Base-by-base conservation (phyloP, 495 filamentous ascomycete species). In the Talaromyces nanjingensis region DNA sequence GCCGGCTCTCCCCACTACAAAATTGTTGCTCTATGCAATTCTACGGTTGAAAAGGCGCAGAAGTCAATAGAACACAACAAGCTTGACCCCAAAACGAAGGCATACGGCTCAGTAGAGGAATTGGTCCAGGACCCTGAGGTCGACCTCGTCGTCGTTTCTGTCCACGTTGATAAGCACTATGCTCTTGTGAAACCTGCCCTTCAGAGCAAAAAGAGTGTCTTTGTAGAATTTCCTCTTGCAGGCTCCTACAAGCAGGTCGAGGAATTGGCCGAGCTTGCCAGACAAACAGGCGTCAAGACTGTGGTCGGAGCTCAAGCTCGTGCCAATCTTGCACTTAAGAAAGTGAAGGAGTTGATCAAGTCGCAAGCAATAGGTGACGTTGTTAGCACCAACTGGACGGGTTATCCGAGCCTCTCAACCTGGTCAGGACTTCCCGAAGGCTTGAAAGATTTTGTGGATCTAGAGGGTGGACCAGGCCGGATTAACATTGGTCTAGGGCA, bases 1-100 rank as follows among this genome's bases (percentile, higher is more conserved):
- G 69, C 16, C 62, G 72, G 66, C 14, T 61, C 63, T 58, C 47
- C 64, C 8, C 75, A 82, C n/a, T 88, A 83, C 70, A 65, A 76
- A 27, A 83, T 88, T 67, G 77, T 81, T 9, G 85, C 84, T 5
- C 73, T 89, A 6, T 79, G 82, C 71, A 88, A 87, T 74, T 82
- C 80, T 16, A 81, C 74, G 59, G 71, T 77, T 25, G 65, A 71
- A 6, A 73, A 77, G 6, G 83, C 85, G 0, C 62, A 76, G 56
- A 68, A 71, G 12, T 81, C 86, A 33, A 80, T 83, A 20, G 64
- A 65, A 24, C 45, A 66, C 5, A 83, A 78, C 71, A 68, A 72
- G 3, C 77, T 87, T 6, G 68, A 74, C 3, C 49, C 69, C 4
- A 27, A 47, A 16, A 81, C 76, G 3, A 77, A 75, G 31, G 73